Conservation (phyloP, 2,329 filamentous ascomycete genomes). For the Colletotrichum lupini region DNA sequence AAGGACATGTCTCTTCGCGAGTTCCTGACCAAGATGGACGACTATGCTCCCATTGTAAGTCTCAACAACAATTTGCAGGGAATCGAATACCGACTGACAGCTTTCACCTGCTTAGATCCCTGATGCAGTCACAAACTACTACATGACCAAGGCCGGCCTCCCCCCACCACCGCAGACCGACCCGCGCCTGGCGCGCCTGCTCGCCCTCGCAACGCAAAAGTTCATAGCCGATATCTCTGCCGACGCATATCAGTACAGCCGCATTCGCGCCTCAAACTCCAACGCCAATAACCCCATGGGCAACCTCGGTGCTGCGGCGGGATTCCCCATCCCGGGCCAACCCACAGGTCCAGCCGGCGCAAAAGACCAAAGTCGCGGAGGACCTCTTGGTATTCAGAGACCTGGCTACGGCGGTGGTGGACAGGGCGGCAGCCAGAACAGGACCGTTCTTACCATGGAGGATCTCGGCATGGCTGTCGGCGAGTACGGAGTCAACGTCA, state of each 20-base stretch:
- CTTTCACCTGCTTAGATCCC: conserved; percentile 76
- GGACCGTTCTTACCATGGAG: conserved; percentile 98
- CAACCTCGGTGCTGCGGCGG: conserved; percentile 80
- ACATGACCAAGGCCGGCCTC: conserved; percentile 94
- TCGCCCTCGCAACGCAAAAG: conserved; percentile 98
- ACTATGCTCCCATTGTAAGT: conserved; percentile 94
- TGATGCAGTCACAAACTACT: conserved; percentile 97
- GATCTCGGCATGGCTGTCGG: conserved; percentile 97
- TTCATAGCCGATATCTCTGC: conserved; percentile 98
- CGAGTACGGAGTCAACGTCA: conserved; percentile 98
- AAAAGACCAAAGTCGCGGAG: conserved; percentile 67
- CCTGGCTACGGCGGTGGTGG: conserved; percentile 89
- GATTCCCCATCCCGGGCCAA: conserved; percentile 74
- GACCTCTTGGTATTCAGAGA: conserved; percentile 78
- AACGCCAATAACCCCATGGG: conserved; percentile 93
- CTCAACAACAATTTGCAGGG: neutral
- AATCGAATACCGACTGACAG: neutral
- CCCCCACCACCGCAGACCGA: conserved; percentile 93
- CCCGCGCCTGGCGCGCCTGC: conserved; percentile 87
- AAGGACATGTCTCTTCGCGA: conserved; percentile 95
- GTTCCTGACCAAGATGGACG: conserved; percentile 96
- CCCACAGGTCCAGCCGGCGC: conserved; percentile 64
- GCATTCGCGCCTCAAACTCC: conserved; percentile 90
- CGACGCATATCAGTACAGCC: conserved; percentile 97
- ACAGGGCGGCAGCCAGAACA: conserved; percentile 86